phyloP scores from a whole-genome alignment of 257 asterid genomes.

The Scutellaria baicalensis region DNA sequence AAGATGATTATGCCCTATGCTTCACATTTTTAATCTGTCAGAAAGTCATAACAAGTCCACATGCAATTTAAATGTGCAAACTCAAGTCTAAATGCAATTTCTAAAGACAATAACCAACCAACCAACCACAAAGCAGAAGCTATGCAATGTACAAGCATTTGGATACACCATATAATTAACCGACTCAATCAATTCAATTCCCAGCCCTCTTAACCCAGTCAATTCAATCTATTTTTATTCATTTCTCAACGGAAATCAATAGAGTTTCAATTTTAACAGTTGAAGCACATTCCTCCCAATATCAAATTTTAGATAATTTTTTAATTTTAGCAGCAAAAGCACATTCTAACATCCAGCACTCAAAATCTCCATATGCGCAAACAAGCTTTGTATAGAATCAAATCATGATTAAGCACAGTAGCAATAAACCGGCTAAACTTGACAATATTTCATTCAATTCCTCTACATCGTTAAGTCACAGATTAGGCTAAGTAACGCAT shows the following conservation, averaged over 20 bases:
- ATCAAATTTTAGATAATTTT: not conserved
- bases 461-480: not conserved
- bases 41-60: not conserved
- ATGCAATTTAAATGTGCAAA: no score
- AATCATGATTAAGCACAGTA: not conserved
- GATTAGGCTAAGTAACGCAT: not conserved
- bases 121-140: not conserved
- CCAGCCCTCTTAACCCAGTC: not conserved
- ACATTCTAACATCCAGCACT: not conserved
- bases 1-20: not conserved
- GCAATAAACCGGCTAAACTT: not conserved
- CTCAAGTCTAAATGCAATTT: no score
- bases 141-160: not conserved
- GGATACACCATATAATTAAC: not conserved
- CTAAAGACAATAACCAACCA: not conserved
- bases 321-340: not conserved
- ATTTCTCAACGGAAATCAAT: no score
- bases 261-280: no score
- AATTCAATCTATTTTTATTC: not conserved
- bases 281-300: not conserved
- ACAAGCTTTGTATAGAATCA: not conserved
- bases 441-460: no score
- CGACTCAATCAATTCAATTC: not conserved
- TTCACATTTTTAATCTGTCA: not conserved
- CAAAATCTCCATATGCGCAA: not conserved